Evolutionary conservation across 331 rosid species (phyloP).

Genomic region (Quercus phellos): DNA sequence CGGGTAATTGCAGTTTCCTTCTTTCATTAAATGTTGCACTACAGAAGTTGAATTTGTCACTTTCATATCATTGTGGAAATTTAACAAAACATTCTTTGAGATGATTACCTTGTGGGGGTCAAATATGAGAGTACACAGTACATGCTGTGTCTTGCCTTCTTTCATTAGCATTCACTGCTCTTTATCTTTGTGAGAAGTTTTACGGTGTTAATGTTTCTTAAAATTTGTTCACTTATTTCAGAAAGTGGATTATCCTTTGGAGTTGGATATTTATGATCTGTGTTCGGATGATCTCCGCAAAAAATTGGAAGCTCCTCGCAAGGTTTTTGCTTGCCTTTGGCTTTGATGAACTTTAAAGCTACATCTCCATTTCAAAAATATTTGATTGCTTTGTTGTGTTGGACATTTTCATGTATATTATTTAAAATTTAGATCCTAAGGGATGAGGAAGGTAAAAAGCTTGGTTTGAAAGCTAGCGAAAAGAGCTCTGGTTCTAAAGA

Average conservation of each 20-base stretch:
- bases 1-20: constrained; percentile 53
- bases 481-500: constrained; percentile 54
- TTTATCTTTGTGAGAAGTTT: background rate
- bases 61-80: background rate
- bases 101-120: background rate
- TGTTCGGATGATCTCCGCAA: constrained; percentile 88
- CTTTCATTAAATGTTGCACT: background rate
- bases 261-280: constrained; percentile 84
- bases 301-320: constrained; percentile 75
- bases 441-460: constrained; percentile 77
- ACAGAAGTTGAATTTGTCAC: background rate
- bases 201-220: background rate
- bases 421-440: constrained; percentile 49
- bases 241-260: constrained; percentile 98
- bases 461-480: constrained; percentile 71
- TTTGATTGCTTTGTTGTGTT: background rate
- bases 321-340: constrained; percentile 42
- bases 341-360: constrained; percentile 18
- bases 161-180: background rate
- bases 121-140: background rate
- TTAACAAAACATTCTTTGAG: background rate
- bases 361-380: background rate
- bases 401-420: constrained; percentile 16
- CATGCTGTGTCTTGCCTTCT: background rate
- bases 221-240: constrained; percentile 33